Conservation (phyloP, 768 basidiomycete genomes). For the Phylloporus sp. region DNA sequence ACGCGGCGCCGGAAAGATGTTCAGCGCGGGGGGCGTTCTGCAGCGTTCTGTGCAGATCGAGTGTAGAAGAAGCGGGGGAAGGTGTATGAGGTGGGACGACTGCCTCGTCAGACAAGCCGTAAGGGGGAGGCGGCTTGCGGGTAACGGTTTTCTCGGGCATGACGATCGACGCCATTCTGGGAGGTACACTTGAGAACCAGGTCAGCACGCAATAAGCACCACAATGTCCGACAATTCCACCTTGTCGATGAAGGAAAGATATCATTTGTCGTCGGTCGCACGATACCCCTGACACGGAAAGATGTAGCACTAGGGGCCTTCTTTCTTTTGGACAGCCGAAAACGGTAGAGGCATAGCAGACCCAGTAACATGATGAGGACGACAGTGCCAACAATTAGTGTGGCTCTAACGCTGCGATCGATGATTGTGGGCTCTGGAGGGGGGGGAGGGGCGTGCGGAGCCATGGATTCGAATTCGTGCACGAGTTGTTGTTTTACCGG, state of each 20-base stretch:
- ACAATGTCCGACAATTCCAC: conserved; percentile 5
- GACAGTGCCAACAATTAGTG: conserved; percentile 28
- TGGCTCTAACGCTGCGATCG: conserved; percentile 45
- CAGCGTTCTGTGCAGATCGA: neutral
- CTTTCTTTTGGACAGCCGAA: conserved; percentile 37
- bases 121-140: conserved; percentile 34
- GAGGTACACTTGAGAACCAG: conserved; percentile 8
- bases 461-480: conserved; percentile 14
- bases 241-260: conserved; percentile 1
- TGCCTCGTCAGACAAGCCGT: conserved; percentile 40
- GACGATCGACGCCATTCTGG: conserved; percentile 42
- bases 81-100: conserved; percentile 36
- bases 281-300: conserved; percentile 20
- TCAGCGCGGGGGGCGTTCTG: conserved; percentile 10
- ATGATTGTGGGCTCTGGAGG: neutral
- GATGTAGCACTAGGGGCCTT: conserved; percentile 38
- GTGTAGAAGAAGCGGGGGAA: conserved; percentile 39
- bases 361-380: conserved; percentile 28
- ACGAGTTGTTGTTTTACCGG: neutral
- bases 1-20: conserved; percentile 16
- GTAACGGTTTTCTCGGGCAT: conserved; percentile 49
- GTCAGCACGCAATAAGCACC: neutral
- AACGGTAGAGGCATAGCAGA: conserved; percentile 34
- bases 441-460: conserved; percentile 15
- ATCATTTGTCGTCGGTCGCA: conserved; percentile 8